A percentile compares a stretch with the other conserved stretches of the same genome.
Conservation (phyloP, 2,329 filamentous ascomycete genomes). For the Fusarium sp. region DNA sequence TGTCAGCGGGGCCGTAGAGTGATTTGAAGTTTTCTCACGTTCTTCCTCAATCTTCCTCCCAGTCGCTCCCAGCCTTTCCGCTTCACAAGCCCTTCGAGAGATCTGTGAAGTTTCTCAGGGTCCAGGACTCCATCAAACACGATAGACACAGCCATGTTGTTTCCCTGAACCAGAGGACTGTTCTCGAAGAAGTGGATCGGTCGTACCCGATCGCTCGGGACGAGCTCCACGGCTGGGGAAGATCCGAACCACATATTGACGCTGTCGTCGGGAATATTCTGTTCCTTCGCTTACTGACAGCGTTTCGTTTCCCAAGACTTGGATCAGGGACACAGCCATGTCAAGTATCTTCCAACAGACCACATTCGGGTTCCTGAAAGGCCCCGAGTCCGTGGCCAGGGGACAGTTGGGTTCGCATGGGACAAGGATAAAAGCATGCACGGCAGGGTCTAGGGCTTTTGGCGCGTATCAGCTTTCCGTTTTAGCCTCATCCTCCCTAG, state of each 20-base stretch:
- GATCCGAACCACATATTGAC: conserved; percentile 5
- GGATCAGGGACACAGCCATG: background rate
- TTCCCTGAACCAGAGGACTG: conserved; percentile 19
- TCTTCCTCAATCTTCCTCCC: conserved; percentile 28
- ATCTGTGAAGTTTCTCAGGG: conserved; percentile 5
- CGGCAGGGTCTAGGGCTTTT: background rate
- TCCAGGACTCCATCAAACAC: conserved; percentile 29
- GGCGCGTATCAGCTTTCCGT: background rate
- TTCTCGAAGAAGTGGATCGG: conserved; percentile 30
- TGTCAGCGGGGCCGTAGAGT: no score
- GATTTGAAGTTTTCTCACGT: background rate
- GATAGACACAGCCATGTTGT: conserved; percentile 26
- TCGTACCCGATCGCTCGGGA: conserved; percentile 17
- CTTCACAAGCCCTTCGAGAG: conserved; percentile 13
- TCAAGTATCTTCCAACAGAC: background rate
- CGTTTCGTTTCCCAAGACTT: background rate
- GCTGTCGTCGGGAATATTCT: background rate
- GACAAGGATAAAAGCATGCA: background rate
- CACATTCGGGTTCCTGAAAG: background rate
- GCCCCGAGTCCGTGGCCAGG: background rate
- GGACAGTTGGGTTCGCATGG: background rate
- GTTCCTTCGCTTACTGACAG: background rate
- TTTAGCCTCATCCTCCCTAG: background rate
- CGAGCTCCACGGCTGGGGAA: conserved; percentile 14
- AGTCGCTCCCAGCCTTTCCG: conserved; percentile 19